Evolutionary conservation across 192 early-diverging fungal species (phyloP).

Genomic region (Podila verticillata): DNA sequence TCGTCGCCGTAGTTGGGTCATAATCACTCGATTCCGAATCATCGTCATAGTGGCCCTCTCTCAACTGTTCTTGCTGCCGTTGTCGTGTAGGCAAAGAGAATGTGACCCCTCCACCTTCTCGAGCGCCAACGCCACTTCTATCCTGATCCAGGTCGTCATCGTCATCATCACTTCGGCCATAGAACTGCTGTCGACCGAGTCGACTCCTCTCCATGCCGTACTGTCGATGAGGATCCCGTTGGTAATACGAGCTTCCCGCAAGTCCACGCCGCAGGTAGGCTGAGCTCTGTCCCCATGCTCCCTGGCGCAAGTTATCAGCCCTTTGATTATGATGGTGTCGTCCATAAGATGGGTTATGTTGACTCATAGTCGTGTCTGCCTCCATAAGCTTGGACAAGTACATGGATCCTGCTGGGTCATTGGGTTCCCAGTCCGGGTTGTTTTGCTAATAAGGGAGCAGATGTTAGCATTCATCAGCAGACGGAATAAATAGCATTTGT

Average conservation of each 20-base stretch:
- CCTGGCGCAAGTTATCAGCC: slow-evolving; percentile 13
- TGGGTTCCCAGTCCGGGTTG: slow-evolving; percentile 94
- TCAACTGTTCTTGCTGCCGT: not conserved
- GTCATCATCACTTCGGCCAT: slow-evolving; percentile 27
- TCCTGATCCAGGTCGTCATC: slow-evolving; percentile 19
- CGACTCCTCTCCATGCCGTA: slow-evolving; percentile 29
- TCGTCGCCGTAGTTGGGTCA: not conserved
- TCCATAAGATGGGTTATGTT: not conserved
- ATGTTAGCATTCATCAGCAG: not conserved
- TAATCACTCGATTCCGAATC: slow-evolving; percentile 22
- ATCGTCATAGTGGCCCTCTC: not conserved
- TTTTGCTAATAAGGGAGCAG: slow-evolving; percentile 61
- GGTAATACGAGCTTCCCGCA: slow-evolving; percentile 17
- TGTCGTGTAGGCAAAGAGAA: slow-evolving; percentile 11
- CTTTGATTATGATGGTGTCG: slow-evolving; percentile 3
- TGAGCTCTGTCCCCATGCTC: slow-evolving; percentile 9
- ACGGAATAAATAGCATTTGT: not conserved
- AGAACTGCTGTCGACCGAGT: slow-evolving; percentile 2
- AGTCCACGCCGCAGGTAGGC: slow-evolving; percentile 22
- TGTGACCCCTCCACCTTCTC: slow-evolving; percentile 14
- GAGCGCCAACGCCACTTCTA: not conserved
- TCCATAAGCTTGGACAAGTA: slow-evolving; percentile 76
- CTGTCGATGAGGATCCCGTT: slow-evolving; percentile 9
- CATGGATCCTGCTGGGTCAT: slow-evolving; percentile 78
- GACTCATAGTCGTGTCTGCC: slow-evolving; percentile 29